Percentiles rank a stretch among this genome's conserved stretches.
Conservation (phyloP, 345 rosid species). For the Aquilaria sinensis region DNA sequence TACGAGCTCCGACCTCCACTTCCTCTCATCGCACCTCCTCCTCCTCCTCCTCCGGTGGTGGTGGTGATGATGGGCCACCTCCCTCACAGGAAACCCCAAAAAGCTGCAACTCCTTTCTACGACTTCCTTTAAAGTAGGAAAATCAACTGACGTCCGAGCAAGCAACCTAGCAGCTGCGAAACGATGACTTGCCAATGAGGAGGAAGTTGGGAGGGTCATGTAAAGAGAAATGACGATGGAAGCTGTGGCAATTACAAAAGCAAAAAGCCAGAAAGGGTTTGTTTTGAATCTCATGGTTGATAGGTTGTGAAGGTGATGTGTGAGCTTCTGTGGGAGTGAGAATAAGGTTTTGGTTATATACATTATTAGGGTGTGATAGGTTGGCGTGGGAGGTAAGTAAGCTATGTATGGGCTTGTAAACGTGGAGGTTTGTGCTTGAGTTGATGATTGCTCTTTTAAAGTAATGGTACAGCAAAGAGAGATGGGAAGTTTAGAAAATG, state of each 20-base stretch:
- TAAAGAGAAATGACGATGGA: slow-evolving; percentile 27
- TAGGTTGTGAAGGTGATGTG: neutral
- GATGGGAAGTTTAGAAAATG: neutral
- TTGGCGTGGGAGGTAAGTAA: slow-evolving; percentile 44
- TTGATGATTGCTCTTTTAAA: neutral
- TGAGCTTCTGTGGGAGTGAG: neutral
- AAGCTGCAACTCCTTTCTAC: slow-evolving; percentile 13
- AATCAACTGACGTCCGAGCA: neutral
- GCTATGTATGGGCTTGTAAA: slow-evolving; percentile 1
- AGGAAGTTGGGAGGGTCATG: slow-evolving; percentile 6
- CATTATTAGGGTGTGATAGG: slow-evolving; percentile 3
- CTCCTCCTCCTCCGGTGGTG: slow-evolving; percentile 9
- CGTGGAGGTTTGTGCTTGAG: slow-evolving; percentile 1
- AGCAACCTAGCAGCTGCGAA: neutral
- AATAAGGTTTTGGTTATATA: neutral
- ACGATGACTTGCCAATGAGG: neutral
- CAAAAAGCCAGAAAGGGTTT: slow-evolving; percentile 29
- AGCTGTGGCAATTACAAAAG: slow-evolving; percentile 27
- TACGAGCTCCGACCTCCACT: slow-evolving; percentile 35
- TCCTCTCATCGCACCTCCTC: slow-evolving; percentile 24
- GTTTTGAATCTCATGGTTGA: slow-evolving; percentile 23
- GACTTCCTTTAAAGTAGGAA: slow-evolving; percentile 10
- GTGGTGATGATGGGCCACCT: slow-evolving; percentile 16
- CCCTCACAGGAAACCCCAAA: slow-evolving; percentile 5
- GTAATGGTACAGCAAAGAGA: neutral